Conservation (phyloP, 1,284 basidiomycete species). For the Trichosporon sp. region DNA sequence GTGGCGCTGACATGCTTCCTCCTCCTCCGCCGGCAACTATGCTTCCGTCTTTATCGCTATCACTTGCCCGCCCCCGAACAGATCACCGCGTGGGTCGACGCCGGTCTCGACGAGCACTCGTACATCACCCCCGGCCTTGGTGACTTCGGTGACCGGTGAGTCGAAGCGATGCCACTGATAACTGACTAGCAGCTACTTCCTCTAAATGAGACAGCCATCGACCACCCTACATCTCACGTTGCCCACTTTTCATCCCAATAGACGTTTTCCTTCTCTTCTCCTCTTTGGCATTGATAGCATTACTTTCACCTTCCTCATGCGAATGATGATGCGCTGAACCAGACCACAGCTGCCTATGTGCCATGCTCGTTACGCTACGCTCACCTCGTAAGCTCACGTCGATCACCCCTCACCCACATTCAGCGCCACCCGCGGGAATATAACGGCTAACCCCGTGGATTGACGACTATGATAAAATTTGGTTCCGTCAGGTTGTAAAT, state of each 20-base stretch:
- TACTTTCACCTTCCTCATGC: constrained; percentile 16
- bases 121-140: constrained; percentile 79
- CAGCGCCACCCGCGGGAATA: constrained; percentile 15
- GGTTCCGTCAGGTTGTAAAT: background rate
- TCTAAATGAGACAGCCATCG: constrained; percentile 22
- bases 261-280: background rate
- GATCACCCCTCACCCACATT: background rate
- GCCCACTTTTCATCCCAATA: background rate
- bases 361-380: background rate
- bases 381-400: background rate
- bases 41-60: background rate
- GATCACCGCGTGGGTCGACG: constrained; percentile 97
- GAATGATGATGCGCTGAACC: constrained; percentile 17
- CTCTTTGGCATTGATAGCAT: constrained; percentile 22
- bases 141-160: constrained; percentile 80
- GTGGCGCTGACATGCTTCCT: constrained; percentile 10
- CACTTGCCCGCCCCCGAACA: constrained; percentile 45
- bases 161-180: background rate
- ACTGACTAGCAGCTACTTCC: constrained; percentile 38
- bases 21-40: background rate
- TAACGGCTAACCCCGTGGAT: constrained; percentile 7
- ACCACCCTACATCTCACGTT: background rate
- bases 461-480: constrained; percentile 9
- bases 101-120: constrained; percentile 76
- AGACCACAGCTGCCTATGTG: background rate